phyloP scores from a whole-genome alignment of 1,284 basidiomycete genomes.

The Filobasidium uniguttulatum region DNA sequence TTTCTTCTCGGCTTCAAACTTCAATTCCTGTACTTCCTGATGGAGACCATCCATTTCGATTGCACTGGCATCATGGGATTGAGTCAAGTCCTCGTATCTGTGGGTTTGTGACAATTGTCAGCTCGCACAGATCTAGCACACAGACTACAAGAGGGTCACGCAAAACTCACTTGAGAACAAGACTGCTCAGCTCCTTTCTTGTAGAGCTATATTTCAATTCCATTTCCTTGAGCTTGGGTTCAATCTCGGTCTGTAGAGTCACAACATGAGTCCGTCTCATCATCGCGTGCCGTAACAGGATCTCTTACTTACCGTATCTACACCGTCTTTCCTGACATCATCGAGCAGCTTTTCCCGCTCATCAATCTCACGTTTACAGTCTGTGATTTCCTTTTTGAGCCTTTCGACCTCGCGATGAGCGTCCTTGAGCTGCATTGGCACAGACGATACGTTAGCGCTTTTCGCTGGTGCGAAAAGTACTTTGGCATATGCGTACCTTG shows the following conservation, averaged over 20 bases:
- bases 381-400: neutral
- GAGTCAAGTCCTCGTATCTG: neutral
- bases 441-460: neutral
- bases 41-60: neutral
- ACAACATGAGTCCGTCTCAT: neutral
- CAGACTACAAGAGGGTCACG: neutral
- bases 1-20: constrained; percentile 1
- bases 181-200: neutral
- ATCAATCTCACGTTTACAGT: constrained; percentile 1
- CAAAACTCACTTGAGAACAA: neutral
- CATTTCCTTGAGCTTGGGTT: constrained; percentile 1
- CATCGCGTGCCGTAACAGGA: neutral
- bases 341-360: neutral
- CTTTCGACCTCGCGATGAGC: neutral
- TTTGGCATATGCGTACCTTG: neutral
- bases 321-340: neutral
- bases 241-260: neutral
- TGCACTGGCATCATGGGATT: neutral
- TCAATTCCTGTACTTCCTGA: neutral
- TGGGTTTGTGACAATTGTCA: neutral
- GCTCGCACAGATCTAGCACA: too few species aligned
- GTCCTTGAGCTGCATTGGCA: neutral
- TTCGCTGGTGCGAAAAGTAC: neutral
- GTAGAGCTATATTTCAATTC: constrained; percentile 1
- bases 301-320: neutral